Conservation (phyloP, 2,329 filamentous ascomycete species). For the Ilyonectria sp. region DNA sequence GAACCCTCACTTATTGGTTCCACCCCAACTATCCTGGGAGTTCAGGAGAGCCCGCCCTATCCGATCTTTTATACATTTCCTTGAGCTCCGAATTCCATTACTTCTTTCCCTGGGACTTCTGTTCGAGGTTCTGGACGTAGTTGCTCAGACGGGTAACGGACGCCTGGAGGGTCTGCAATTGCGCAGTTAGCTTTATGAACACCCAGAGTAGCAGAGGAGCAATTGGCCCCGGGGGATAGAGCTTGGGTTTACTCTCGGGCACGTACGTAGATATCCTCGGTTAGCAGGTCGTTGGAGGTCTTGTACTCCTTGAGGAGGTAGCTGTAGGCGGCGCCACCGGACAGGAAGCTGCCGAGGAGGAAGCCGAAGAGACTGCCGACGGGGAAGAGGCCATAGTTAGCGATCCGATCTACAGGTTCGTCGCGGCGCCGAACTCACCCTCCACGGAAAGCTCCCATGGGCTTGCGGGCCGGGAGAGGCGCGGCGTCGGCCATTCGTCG, state of each 20-base stretch:
- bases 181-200: constrained; percentile 14
- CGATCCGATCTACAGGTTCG: constrained; percentile 12
- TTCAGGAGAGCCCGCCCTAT: constrained; percentile 21
- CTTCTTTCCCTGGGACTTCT: constrained; percentile 82
- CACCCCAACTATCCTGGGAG: constrained; percentile 23
- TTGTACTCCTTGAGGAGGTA: constrained; percentile 96
- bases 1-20: constrained; percentile 30
- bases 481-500: constrained; percentile 60
- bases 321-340: constrained; percentile 88
- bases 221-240: constrained; percentile 6
- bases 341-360: constrained; percentile 85
- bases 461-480: constrained; percentile 70
- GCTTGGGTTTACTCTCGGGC: constrained; percentile 6
- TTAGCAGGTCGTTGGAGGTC: constrained; percentile 91
- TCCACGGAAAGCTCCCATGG: constrained; percentile 73
- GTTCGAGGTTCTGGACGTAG: constrained; percentile 87
- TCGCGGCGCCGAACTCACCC: constrained; percentile 61
- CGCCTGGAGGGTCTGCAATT: constrained; percentile 82
- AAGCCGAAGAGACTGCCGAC: constrained; percentile 86
- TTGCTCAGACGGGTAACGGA: constrained; percentile 89
- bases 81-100: constrained; percentile 57
- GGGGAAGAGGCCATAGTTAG: constrained; percentile 21
- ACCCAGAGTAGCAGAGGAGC: background rate
- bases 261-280: constrained; percentile 96
- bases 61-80: constrained; percentile 42